phyloP scores from a whole-genome alignment of 2,329 filamentous ascomycete species.

The Diplodia corticola region DNA sequence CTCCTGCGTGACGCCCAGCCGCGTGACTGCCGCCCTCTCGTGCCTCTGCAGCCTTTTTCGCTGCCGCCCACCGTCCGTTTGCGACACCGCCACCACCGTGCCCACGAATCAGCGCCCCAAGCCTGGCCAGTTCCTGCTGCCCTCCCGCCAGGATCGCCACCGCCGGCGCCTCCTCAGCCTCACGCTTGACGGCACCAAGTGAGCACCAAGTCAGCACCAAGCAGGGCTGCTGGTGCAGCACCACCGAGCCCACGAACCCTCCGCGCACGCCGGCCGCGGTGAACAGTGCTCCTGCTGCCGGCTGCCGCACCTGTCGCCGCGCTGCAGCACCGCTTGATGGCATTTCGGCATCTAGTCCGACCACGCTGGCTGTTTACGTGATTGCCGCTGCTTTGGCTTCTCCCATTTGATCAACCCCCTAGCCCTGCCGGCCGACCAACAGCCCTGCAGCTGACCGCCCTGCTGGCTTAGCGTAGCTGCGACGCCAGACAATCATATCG shows the following conservation, averaged over 20 bases:
- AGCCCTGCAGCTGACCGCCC: neutral
- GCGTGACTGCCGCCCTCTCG: neutral
- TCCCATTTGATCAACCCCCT: neutral
- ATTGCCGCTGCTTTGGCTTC: neutral
- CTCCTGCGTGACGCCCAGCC: neutral
- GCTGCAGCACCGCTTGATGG: slow-evolving; percentile 63
- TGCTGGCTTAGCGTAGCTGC: neutral
- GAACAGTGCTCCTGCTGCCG: slow-evolving; percentile 6
- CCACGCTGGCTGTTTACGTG: neutral
- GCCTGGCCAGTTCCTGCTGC: neutral
- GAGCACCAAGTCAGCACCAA: neutral
- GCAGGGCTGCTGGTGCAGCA: neutral
- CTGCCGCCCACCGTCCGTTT: neutral
- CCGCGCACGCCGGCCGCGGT: neutral
- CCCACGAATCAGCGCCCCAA: neutral
- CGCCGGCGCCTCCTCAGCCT: neutral
- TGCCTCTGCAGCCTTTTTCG: neutral
- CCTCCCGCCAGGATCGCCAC: neutral
- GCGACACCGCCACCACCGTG: neutral
- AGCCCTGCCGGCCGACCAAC: neutral
- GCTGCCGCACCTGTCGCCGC: slow-evolving; percentile 21
- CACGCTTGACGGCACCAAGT: neutral
- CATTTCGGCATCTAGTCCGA: neutral
- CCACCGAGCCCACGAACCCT: no score
- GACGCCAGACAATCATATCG: neutral